These are phyloP conservation scores for Deakozyma indianensis DNA, from an alignment of 805 yeast species.

Conservation along the genomic window DNA sequence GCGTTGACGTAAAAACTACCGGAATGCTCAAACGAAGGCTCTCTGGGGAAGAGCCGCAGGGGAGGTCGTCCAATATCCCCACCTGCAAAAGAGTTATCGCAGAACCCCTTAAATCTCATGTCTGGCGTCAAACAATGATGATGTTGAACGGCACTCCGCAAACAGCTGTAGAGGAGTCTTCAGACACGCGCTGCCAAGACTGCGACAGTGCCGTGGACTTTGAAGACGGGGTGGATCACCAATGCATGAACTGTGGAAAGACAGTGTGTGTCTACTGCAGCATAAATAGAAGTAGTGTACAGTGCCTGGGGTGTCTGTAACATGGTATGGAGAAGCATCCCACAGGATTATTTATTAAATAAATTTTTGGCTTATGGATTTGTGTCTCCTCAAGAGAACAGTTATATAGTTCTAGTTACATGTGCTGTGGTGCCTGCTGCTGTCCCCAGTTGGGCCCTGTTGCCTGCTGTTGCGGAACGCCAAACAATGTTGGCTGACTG, in stretches of 20 bases:
- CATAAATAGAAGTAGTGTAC: conserved; percentile 5
- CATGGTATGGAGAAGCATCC: not conserved
- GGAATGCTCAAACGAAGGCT: not conserved
- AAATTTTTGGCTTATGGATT: not conserved
- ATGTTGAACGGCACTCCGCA: not conserved
- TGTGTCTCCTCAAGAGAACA: not conserved
- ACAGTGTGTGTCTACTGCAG: conserved; percentile 10
- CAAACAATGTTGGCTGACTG: conserved; percentile 31
- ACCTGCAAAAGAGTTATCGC: not conserved
- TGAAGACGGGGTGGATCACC: conserved; percentile 3
- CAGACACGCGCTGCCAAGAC: not conserved
- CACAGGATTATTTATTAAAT: not conserved
- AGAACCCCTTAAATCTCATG: not conserved
- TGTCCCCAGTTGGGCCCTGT: conserved; percentile 59
- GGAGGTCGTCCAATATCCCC: not conserved
- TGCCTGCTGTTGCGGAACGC: conserved; percentile 54
- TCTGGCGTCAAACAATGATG: not conserved
- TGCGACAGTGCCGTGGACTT: not conserved
- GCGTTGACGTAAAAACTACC: too few species aligned
- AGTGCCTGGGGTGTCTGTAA: conserved; percentile 9
- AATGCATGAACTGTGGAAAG: conserved; percentile 7
- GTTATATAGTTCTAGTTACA: too few species aligned
- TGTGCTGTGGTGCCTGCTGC: conserved; percentile 32
- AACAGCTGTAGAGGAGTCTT: too few species aligned
- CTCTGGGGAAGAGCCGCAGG: too few species aligned